Evolutionary conservation across 495 filamentous ascomycete species (phyloP).

Genomic region (Penicillium lividum): DNA sequence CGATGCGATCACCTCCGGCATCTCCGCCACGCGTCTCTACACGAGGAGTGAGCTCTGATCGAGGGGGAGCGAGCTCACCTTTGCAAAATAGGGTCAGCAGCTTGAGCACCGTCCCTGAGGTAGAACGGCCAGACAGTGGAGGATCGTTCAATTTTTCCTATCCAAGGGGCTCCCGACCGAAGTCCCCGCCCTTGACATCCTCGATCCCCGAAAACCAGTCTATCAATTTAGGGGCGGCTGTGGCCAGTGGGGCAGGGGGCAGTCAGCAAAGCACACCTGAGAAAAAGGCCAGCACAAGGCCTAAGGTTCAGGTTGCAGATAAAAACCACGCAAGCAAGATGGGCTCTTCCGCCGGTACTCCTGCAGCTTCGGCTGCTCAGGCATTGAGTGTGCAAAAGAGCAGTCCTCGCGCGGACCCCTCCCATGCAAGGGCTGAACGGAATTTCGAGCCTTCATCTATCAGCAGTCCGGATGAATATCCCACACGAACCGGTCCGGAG

Average conservation of each 20-base stretch:
- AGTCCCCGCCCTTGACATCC: conserved; percentile 36
- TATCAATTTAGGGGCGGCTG: conserved; percentile 16
- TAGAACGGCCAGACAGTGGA: conserved; percentile 60
- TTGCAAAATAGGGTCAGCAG: conserved; percentile 25
- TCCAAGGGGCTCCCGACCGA: conserved; percentile 59
- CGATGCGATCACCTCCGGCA: conserved; percentile 50
- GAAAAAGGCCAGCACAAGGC: conserved; percentile 56
- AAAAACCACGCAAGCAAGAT: conserved; percentile 44
- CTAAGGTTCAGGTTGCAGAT: conserved; percentile 37
- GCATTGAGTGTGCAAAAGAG: conserved; percentile 24
- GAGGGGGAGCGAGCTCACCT: conserved; percentile 28
- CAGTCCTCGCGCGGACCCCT: conserved; percentile 6
- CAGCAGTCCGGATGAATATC: conserved; percentile 5
- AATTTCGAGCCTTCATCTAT: conserved; percentile 5
- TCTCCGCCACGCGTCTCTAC: conserved; percentile 39
- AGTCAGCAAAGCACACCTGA: conserved; percentile 42
- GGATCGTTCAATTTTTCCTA: conserved; percentile 86
- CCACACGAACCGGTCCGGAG: conserved; percentile 28
- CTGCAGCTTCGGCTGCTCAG: conserved; percentile 39
- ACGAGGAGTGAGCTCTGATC: conserved; percentile 49
- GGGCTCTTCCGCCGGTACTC: conserved; percentile 39
- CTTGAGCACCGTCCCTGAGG: conserved; percentile 44
- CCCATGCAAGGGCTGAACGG: conserved; percentile 11
- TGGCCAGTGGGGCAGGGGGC: conserved; percentile 26
- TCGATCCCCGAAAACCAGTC: conserved; percentile 18